Conservation (phyloP, 2,329 filamentous ascomycete species). For the Neofusicoccum umdonicola region DNA sequence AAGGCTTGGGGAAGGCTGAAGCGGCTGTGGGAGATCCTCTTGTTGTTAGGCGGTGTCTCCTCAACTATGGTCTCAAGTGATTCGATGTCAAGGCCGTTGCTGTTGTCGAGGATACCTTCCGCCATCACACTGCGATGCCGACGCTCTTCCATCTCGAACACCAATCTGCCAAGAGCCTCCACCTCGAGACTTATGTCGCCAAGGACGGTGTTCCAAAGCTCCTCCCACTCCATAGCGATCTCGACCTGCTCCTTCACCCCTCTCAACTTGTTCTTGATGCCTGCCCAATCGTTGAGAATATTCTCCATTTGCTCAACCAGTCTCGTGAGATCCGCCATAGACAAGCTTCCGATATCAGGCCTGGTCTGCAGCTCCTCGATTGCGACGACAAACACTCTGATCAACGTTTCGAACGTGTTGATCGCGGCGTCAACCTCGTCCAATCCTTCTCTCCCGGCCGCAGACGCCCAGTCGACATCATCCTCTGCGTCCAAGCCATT, state of each 20-base stretch:
- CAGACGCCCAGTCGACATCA: conserved; percentile 93
- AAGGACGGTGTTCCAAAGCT: conserved; percentile 89
- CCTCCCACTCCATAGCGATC: conserved; percentile 98
- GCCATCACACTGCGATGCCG: conserved; percentile 75
- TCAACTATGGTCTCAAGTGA: conserved; percentile 93
- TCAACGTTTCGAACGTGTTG: conserved; percentile 78
- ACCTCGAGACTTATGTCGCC: conserved; percentile 91
- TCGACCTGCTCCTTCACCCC: conserved; percentile 88
- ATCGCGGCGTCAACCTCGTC: conserved; percentile 70
- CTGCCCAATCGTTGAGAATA: conserved; percentile 79
- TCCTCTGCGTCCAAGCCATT: conserved; percentile 89
- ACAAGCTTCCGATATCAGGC: conserved; percentile 69
- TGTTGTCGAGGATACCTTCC: conserved; percentile 55
- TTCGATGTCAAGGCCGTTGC: conserved; percentile 67
- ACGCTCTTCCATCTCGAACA: conserved; percentile 98
- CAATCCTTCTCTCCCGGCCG: conserved; percentile 78
- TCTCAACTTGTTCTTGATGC: conserved; percentile 74
- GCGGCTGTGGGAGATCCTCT: conserved; percentile 58
- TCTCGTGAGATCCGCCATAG: conserved; percentile 66
- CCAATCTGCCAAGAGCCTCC: conserved; percentile 72
- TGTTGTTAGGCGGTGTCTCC: conserved; percentile 65
- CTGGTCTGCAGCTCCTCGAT: conserved; percentile 87
- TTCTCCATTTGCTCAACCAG: conserved; percentile 87
- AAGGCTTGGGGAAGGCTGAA: conserved; percentile 65
- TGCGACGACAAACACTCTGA: conserved; percentile 89